Base-by-base conservation (phyloP, 345 rosid genomes). In the Odontarrhena argentea region DNA sequence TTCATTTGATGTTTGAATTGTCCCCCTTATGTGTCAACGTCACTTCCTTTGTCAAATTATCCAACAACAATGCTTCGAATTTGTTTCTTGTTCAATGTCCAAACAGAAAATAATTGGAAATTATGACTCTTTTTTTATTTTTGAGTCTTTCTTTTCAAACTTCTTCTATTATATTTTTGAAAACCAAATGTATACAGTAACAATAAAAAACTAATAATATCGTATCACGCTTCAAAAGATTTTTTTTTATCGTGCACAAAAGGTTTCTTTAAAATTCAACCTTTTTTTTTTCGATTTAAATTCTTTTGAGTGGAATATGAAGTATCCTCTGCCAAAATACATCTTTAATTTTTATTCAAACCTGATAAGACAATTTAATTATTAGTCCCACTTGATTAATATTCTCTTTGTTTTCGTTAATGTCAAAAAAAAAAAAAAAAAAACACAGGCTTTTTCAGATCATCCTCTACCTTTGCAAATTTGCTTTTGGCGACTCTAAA, bases 391-490 rank as follows among this genome's bases (percentile, higher is more conserved):
- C 41, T 48, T 50, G 56, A 69, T 63, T 58, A 70, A 32, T 62
- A 56, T 63, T 61, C 48, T 59, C 71, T 68, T 35, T 68, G 56
- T 37, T 44, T 34, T 45, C 13, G n/a, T 37, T 48, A 38, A 64
- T 49, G 6, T 32, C 7, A 25, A 51, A 7, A 3, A 54, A 26
- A 6, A 38, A 40, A 56, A 18, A 18, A 18, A 18, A 18, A 18
- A 18, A 18, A 18, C 22, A 69, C 96, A 94, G 99, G 96, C 83
- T 81, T 86, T 83, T 87, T 83, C 96, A 87, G 97, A 80, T 94
- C 97, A 36, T 97, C 93, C 18, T 85, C 99, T 44, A 83, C 96
- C 76, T 91, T 91, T 70, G 82, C 84, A 82, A 94, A 88, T 76
- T 51, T 81, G 35, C 69, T 88, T 69, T 74, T 91, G 70, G 84